Conservation (phyloP, 177 flowering plant genomes). For the Vitis hybrid region DNA sequence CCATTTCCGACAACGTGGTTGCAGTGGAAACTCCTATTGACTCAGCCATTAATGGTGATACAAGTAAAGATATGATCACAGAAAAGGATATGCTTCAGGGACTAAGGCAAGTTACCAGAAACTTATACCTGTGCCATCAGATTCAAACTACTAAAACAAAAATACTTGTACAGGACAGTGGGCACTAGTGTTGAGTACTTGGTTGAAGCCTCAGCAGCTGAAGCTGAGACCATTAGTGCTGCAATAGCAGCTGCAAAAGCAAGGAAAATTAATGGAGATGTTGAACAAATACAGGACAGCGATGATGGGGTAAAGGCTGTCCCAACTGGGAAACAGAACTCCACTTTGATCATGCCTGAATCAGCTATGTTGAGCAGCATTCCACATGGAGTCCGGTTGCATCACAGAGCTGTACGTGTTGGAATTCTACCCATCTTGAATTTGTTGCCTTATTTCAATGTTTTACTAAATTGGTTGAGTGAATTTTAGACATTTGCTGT, state of each 20-base stretch:
- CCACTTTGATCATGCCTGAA: slow-evolving; percentile 65
- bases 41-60: slow-evolving; percentile 91
- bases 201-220: slow-evolving; percentile 98
- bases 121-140: too few relatives aligned
- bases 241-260: slow-evolving; percentile 98
- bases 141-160: too few relatives aligned
- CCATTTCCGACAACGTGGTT: slow-evolving; percentile 79
- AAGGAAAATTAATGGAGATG: slow-evolving; percentile 90
- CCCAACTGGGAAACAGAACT: slow-evolving; percentile 78
- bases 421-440: not conserved
- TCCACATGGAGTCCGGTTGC: slow-evolving; percentile 70
- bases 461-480: too few relatives aligned
- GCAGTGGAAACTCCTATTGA: slow-evolving; percentile 92
- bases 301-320: slow-evolving; percentile 92
- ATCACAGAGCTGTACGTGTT: slow-evolving; percentile 91
- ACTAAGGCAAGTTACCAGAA: slow-evolving; percentile 47
- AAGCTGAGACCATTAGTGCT: slow-evolving; percentile 96
- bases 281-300: slow-evolving; percentile 71
- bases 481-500: too few relatives aligned
- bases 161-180: slow-evolving; percentile 51
- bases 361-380: slow-evolving; percentile 50
- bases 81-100: slow-evolving; percentile 91
- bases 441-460: not conserved
- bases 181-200: slow-evolving; percentile 94
- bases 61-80: slow-evolving; percentile 89